Base-by-base conservation (phyloP, 2,329 filamentous ascomycete genomes). In the Whalleya microplaca region DNA sequence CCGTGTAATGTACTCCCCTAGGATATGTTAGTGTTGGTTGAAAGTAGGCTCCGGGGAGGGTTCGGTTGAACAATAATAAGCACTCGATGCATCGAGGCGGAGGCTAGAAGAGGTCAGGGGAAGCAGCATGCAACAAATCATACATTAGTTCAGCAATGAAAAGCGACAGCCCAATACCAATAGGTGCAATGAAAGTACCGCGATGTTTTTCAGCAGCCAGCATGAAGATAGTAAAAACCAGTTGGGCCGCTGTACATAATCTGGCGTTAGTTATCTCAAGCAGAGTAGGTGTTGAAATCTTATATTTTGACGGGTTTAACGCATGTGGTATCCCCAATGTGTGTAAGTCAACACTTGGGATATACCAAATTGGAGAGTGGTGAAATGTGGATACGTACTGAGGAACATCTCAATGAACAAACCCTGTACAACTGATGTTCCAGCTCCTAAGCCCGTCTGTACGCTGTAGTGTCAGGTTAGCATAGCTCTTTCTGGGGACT, bases 131-230 rank as follows among this genome's bases (percentile, higher is more conserved):
- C 9, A 8, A 12, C 6, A 12, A 16, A 3, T 3, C 7, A 12
- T 63, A 71, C 69, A 71, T 75, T 52, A 68, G 66, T 58, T 68
- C 55, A 21, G 66, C 65, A 20, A 88, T 77, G 65, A 88, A 88
- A 20, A 88, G 75, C 0, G 84, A 73, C 2, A 87, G 69, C 0
- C 86, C 86, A 59, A 89, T 87, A 1, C 84, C 84, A 1, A 88
- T 72, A 0, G 85, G 85, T 0, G 84, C 85, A 3, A 88, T 73
- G 66, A 79, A 87, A 0, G 84, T 88, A 0, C 79, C 81, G 56
- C 82, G 82, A 67, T 87, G 84, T 67, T 88, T 87, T 62, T 86
- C 83, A 5, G 79, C 80, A 0, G 83, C 84, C 37, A 86, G 72
- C 83, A 86, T 85, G 66, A 82, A 78, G 49, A 84, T 79, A 2